These are phyloP conservation scores for Setomelanomma holmii DNA, from an alignment of 2,329 filamentous ascomycete species.

Conservation along the genomic window DNA sequence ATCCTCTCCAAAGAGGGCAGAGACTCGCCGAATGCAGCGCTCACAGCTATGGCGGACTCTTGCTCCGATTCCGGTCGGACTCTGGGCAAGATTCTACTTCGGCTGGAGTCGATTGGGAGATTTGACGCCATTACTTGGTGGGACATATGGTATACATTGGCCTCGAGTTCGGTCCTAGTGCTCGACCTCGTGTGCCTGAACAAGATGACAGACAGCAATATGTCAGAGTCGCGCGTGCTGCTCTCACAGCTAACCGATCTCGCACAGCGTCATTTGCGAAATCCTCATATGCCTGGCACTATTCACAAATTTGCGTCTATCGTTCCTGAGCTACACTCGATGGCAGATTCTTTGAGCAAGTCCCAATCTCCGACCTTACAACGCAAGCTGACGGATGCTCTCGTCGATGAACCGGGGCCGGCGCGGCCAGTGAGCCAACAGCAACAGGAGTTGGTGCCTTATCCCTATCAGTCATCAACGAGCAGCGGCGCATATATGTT, in stretches of 20 bases:
- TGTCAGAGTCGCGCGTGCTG: constrained; percentile 40
- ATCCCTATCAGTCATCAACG: constrained; percentile 28
- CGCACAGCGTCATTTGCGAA: constrained; percentile 37
- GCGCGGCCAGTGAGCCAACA: constrained; percentile 17
- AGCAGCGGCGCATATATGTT: constrained; percentile 42
- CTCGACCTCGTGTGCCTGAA: constrained; percentile 47
- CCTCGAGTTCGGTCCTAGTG: constrained; percentile 48
- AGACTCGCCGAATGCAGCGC: constrained; percentile 33
- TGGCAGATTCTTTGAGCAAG: constrained; percentile 36
- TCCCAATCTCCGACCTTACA: constrained; percentile 10
- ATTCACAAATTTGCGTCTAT: constrained; percentile 48
- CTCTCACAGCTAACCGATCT: constrained; percentile 47
- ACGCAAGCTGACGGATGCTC: constrained; percentile 11
- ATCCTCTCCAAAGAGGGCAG: constrained; percentile 34
- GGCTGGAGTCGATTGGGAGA: constrained; percentile 46
- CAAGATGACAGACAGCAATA: constrained; percentile 21
- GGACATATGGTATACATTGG: constrained; percentile 52
- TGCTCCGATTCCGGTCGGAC: constrained; percentile 49
- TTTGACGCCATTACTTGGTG: constrained; percentile 53
- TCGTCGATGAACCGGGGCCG: background rate
- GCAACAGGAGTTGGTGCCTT: constrained; percentile 18
- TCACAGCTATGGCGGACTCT: constrained; percentile 45
- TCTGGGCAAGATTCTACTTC: constrained; percentile 43
- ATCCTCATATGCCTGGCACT: constrained; percentile 48
- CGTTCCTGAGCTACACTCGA: constrained; percentile 46